These are phyloP conservation scores for Coffea canephora DNA, from an alignment of 257 asterid species.

Conservation along the genomic window DNA sequence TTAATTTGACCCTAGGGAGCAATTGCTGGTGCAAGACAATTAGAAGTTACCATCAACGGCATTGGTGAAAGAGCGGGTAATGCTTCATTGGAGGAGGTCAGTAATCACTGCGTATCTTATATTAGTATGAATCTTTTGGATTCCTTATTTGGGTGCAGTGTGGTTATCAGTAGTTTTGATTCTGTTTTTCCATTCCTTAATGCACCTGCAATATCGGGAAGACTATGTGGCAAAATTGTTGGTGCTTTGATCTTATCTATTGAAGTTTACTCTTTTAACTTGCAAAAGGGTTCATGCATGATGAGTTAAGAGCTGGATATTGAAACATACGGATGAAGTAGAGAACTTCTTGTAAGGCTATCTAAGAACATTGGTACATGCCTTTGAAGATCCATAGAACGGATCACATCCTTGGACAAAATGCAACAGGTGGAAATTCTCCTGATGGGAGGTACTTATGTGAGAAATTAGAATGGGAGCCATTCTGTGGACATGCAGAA, in stretches of 20 bases:
- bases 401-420: not conserved
- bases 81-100: slow-evolving; percentile 96
- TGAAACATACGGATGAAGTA: not conserved
- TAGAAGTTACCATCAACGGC: slow-evolving; percentile 95
- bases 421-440: not conserved
- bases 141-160: not conserved
- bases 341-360: not conserved
- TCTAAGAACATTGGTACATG: not conserved
- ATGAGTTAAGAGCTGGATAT: not conserved
- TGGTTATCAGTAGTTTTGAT: not conserved
- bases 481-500: not conserved
- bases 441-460: not conserved
- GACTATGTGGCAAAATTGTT: not conserved
- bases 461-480: not conserved
- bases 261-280: not conserved
- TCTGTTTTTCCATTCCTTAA: not conserved
- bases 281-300: not conserved
- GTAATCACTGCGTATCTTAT: slow-evolving; percentile 7
- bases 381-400: not conserved
- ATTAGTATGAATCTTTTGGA: not conserved
- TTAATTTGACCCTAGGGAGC: slow-evolving; percentile 66
- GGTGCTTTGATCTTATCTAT: not conserved
- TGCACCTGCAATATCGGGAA: not conserved
- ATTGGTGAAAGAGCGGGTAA: slow-evolving; percentile 99
- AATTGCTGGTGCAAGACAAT: slow-evolving; percentile 90